Percentiles rank a stretch among this genome's conserved stretches.
These are phyloP conservation scores for Teratosphaeria gauchensis DNA, from an alignment of 2,329 filamentous ascomycete species.

Conservation along the genomic window DNA sequence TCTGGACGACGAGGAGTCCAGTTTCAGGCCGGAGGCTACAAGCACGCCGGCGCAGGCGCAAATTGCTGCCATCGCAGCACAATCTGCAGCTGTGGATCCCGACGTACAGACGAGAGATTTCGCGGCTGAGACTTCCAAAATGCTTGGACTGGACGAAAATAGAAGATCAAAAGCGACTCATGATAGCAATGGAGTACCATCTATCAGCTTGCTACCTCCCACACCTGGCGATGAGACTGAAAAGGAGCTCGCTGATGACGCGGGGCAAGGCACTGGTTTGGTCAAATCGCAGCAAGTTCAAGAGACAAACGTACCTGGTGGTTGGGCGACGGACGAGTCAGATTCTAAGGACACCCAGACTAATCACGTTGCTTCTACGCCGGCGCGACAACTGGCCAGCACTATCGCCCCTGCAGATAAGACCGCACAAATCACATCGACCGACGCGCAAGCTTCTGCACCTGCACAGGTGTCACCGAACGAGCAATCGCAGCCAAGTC, in stretches of 20 bases:
- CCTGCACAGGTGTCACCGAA: not conserved
- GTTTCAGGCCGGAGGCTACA: conserved; percentile 3
- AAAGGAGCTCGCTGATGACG: conserved; percentile 10
- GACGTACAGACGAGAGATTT: conserved; percentile 13
- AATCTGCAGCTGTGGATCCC: conserved; percentile 3
- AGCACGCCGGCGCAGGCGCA: conserved; percentile 5
- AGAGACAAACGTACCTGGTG: conserved; percentile 13
- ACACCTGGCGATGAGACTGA: conserved; percentile 24
- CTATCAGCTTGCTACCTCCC: conserved; percentile 26
- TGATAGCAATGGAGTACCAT: conserved; percentile 12
- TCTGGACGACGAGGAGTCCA: conserved; percentile 23
- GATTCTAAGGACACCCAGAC: conserved; percentile 6
- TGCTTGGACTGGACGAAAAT: not conserved
- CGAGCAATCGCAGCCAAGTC: not conserved
- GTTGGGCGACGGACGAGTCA: conserved; percentile 11
- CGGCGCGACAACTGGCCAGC: not conserved
- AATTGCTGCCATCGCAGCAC: not conserved
- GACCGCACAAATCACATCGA: not conserved
- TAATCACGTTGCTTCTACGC: not conserved
- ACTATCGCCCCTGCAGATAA: not conserved
- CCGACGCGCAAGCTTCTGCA: not conserved
- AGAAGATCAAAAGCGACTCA: not conserved
- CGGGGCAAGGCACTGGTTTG: not conserved
- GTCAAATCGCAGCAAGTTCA: not conserved
- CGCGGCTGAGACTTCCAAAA: conserved; percentile 5